Evolutionary conservation across 129 eudicot species (phyloP).

Genomic region (Centella asiatica): DNA sequence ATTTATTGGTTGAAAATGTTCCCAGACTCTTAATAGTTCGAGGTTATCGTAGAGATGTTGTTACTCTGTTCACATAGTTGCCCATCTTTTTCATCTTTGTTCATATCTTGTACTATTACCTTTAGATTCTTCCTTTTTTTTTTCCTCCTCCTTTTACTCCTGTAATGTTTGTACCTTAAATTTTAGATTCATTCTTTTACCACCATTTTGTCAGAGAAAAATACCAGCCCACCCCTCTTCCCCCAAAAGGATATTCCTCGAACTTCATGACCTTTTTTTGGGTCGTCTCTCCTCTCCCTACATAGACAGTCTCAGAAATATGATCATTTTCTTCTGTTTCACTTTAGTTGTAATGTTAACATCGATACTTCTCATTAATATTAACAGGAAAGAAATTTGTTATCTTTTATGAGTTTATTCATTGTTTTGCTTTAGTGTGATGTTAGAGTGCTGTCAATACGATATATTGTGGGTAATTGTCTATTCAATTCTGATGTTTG

Average conservation of each 20-base stretch:
- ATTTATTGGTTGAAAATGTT: constrained; percentile 87
- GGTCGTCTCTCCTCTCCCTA: neutral
- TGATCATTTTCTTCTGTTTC: no score
- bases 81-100: neutral
- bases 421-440: no score
- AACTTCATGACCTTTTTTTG: neutral
- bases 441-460: no score
- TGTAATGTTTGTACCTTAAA: constrained; percentile 26
- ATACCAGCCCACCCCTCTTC: no score
- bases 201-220: constrained; percentile 16
- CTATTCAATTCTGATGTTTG: no score
- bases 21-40: constrained; percentile 93
- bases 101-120: no score
- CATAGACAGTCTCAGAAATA: neutral
- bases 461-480: no score
- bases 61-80: constrained; percentile 86
- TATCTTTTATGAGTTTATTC: no score
- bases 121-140: neutral
- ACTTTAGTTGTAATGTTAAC: neutral
- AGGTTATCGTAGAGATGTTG: constrained; percentile 91
- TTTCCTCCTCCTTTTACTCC: neutral
- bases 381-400: no score
- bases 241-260: neutral
- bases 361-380: no score
- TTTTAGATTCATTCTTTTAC: constrained; percentile 39